Evolutionary conservation across 2,329 filamentous ascomycete genomes (phyloP), one percentile per base, ranked within the genome.

Genomic region (Phialophora expanda): DNA sequence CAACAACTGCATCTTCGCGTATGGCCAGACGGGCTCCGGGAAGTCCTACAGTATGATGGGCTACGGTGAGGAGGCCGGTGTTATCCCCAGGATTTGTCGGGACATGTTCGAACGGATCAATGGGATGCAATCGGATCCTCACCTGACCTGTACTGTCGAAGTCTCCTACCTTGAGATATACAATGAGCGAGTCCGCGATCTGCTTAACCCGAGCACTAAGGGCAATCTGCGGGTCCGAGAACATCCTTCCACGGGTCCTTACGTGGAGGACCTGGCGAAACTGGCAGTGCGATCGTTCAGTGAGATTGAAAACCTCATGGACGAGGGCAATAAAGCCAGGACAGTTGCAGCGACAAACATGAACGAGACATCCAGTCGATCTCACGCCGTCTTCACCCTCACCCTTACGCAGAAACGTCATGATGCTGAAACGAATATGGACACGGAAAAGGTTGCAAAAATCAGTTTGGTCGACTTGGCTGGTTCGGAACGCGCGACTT

Each of bases 41-140:
- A 99, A 99, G 81, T 97, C 93, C 17, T 99, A 99, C 79, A 97
- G 93, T 34, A 99, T 99, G 94, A 99, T 99, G 95, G 95, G 95
- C 56, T 99, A 98, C 80, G 95, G 95, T 61, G 90, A 94, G 74
- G 94, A 99, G 75, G 87, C 93, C 65, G 95, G 95, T 78, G 95
- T 99, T 70, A 98, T 98, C 69, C 95, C 96, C 54, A 91, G 89
- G 74, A 99, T 99, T 81, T 99, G 95, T 78, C 91, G 95, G 81
- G 90, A 97, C 74, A 98, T 99, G 93, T 99, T 99, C 78, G 87
- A 90, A 75, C 86, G 94, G 70, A 99, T 99, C 75, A 82, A 82
- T 28, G 80, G 81, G 56, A 83, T 94, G 74, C 83, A 86, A 68
- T 85, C 90, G 72, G 92, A 97, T 78, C 89, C 88, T 73, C 89